A percentile compares a stretch with the other conserved stretches of the same genome.
Conservation (phyloP, 257 asterid genomes). For the Solanum boliviense region DNA sequence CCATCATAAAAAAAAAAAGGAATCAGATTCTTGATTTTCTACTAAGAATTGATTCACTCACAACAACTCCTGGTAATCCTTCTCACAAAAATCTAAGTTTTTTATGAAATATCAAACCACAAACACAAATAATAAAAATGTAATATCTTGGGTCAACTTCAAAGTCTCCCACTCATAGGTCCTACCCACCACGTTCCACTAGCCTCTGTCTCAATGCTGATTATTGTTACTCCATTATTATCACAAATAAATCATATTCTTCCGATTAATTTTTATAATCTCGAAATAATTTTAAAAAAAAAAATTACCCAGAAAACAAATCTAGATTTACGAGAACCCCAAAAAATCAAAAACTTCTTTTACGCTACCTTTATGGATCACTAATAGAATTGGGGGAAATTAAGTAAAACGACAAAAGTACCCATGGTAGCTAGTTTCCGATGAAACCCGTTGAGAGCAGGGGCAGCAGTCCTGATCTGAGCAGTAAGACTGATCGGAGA, state of each 20-base stretch:
- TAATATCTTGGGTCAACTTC: not conserved
- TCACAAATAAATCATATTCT: not conserved
- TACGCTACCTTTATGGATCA: not conserved
- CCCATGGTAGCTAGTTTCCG: slow-evolving; percentile 89
- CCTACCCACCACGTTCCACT: slow-evolving; percentile 4
- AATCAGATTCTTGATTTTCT: not conserved
- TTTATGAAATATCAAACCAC: not conserved
- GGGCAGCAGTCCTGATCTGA: slow-evolving; percentile 72
- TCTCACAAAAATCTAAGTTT: not conserved
- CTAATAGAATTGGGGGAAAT: not conserved
- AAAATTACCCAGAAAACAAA: slow-evolving; percentile 3
- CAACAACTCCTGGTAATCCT: not conserved
- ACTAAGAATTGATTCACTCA: not conserved
- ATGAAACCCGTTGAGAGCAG: slow-evolving; percentile 27
- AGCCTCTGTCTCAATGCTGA: not conserved
- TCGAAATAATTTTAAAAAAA: not conserved
- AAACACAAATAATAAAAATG: not conserved
- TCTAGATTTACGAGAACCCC: not conserved
- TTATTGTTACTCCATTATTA: not conserved
- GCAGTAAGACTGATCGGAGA: slow-evolving; percentile 53
- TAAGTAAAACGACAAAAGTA: slow-evolving; percentile 1
- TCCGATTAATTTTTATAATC: not conserved
- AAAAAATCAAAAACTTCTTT: not conserved
- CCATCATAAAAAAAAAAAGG: not conserved
- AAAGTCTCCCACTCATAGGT: not conserved